Evolutionary conservation across 176 grass and related monocot species (phyloP).

Genomic region (Aegilops umbellulata): DNA sequence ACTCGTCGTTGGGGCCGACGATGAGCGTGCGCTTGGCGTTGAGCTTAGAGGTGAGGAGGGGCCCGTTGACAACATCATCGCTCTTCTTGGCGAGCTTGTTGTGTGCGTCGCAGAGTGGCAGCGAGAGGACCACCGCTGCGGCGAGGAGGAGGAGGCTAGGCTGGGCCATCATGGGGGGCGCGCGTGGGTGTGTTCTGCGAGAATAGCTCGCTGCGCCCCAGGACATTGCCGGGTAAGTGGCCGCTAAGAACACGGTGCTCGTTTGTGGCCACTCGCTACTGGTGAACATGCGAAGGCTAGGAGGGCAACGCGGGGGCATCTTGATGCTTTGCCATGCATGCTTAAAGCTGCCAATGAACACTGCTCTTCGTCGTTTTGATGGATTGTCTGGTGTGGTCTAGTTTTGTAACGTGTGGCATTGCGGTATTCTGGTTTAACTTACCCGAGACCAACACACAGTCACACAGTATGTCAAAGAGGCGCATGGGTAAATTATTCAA

Average conservation of each 20-base stretch:
- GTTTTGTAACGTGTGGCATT: too few species aligned
- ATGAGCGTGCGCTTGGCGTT: slow-evolving; percentile 50
- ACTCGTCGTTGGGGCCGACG: slow-evolving; percentile 63
- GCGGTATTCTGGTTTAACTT: too few species aligned
- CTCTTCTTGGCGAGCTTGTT: slow-evolving; percentile 40
- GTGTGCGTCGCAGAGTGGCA: background rate
- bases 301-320: slow-evolving; percentile 31
- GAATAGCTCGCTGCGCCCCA: background rate
- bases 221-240: background rate
- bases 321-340: background rate
- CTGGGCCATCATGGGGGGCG: slow-evolving; percentile 24
- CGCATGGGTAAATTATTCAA: too few species aligned
- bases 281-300: background rate
- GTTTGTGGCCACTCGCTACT: slow-evolving; percentile 27
- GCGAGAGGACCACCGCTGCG: background rate
- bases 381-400: too few species aligned
- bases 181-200: background rate
- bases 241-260: background rate
- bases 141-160: slow-evolving; percentile 6
- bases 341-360: too few species aligned
- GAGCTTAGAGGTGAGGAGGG: slow-evolving; percentile 64
- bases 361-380: too few species aligned
- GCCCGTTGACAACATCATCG: slow-evolving; percentile 51
- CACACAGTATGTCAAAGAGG: too few species aligned
- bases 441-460: too few species aligned